A percentile compares a stretch with the other conserved stretches of the same genome.
phyloP scores from a whole-genome alignment of 2,329 filamentous ascomycete genomes.

The Stachybotrys echinatus region DNA sequence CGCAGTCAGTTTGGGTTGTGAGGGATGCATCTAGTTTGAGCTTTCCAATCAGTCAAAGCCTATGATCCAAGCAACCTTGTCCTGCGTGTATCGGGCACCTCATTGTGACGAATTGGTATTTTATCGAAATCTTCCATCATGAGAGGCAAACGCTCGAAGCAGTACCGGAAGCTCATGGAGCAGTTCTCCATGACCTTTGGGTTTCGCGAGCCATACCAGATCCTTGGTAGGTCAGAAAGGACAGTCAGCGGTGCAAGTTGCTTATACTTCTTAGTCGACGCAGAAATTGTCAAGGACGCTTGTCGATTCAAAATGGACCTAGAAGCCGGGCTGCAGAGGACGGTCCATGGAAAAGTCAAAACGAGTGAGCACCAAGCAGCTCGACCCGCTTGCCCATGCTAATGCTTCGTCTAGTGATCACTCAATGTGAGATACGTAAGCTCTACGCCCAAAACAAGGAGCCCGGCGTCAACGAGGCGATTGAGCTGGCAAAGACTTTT shows the following conservation, averaged over 20 bases:
- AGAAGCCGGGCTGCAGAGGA: slow-evolving; percentile 68
- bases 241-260: not conserved
- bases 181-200: slow-evolving; percentile 83
- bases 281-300: slow-evolving; percentile 77
- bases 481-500: slow-evolving; percentile 68
- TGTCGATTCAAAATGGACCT: slow-evolving; percentile 86
- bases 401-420: slow-evolving; percentile 53
- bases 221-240: slow-evolving; percentile 51
- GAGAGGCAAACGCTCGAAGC: slow-evolving; percentile 48
- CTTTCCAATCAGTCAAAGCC: no score
- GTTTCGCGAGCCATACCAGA: slow-evolving; percentile 92
- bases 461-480: slow-evolving; percentile 51
- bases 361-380: slow-evolving; percentile 69
- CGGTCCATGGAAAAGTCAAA: slow-evolving; percentile 83
- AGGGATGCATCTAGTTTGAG: no score
- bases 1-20: slow-evolving; percentile 4
- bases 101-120: no score
- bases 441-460: slow-evolving; percentile 61
- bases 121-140: slow-evolving; percentile 23
- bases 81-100: no score
- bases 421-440: slow-evolving; percentile 75
- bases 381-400: not conserved
- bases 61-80: no score
- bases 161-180: slow-evolving; percentile 80
- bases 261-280: slow-evolving; percentile 56